Percentiles rank a stretch among this genome's conserved stretches.
These are phyloP conservation scores for Voacanga thouarsii DNA, from an alignment of 257 asterid genomes.

Conservation along the genomic window DNA sequence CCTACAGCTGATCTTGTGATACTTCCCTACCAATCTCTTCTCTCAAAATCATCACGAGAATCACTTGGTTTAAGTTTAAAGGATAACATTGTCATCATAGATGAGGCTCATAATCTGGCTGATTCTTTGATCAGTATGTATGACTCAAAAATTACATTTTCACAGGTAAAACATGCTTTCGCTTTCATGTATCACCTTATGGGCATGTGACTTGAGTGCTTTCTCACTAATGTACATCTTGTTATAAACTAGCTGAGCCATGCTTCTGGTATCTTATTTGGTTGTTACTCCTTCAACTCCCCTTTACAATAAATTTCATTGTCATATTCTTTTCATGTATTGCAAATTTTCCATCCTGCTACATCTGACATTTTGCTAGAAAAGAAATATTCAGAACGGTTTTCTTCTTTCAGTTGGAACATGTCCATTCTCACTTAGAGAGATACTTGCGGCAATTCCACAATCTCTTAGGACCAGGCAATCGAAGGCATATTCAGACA, in stretches of 20 bases:
- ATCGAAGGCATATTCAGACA: constrained; percentile 91
- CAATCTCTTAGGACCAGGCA: constrained; percentile 83
- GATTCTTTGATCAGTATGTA: constrained; percentile 91
- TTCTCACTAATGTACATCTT: background rate
- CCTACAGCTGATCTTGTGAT: constrained; percentile 84
- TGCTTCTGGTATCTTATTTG: background rate
- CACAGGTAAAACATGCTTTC: constrained; percentile 55
- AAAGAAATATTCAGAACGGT: background rate
- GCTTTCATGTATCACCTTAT: constrained; percentile 8
- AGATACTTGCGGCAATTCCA: constrained; percentile 62
- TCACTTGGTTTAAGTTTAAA: constrained; percentile 80
- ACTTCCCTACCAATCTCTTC: constrained; percentile 98
- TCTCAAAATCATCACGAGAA: constrained; percentile 90
- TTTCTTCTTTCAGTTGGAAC: constrained; percentile 56
- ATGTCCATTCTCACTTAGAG: constrained; percentile 62
- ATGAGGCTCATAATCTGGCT: constrained; percentile 98
- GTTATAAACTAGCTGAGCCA: background rate
- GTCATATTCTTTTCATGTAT: background rate
- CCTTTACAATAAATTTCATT: background rate
- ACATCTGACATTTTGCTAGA: background rate
- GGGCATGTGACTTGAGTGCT: background rate
- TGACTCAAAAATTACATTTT: constrained; percentile 64
- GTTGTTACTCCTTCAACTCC: background rate
- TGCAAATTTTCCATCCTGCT: background rate
- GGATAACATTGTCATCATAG: constrained; percentile 72